phyloP scores from a whole-genome alignment of 106 monocot species.

The Dioscorea alata region DNA sequence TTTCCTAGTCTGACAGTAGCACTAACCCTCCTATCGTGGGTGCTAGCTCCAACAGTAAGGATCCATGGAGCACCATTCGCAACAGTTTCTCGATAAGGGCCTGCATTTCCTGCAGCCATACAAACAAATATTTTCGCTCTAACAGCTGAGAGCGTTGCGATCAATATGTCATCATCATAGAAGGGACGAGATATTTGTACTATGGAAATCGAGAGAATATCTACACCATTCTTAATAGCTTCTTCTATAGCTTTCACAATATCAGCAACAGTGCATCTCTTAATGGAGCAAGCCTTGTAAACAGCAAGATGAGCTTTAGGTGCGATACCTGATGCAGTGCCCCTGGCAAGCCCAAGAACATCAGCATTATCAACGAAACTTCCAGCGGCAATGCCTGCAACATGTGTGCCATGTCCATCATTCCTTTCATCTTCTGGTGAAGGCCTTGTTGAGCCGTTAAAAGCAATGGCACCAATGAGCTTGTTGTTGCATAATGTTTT shows the following conservation, averaged over 20 bases:
- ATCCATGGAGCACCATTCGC: too few species aligned
- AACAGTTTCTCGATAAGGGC: too few species aligned
- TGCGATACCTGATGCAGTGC: constrained; percentile 3
- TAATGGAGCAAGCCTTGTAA: not conserved
- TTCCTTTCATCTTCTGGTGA: too few species aligned
- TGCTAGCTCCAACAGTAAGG: too few species aligned
- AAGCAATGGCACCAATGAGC: constrained; percentile 8
- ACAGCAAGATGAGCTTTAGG: constrained; percentile 5
- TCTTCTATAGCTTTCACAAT: too few species aligned
- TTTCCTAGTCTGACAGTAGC: constrained; percentile 2
- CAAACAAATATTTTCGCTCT: not conserved
- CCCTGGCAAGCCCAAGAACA: not conserved
- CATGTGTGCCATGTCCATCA: constrained; percentile 4
- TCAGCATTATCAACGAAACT: not conserved
- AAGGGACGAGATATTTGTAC: too few species aligned
- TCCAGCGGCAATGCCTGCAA: constrained; percentile 4
- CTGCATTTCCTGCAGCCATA: too few species aligned
- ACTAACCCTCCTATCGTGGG: too few species aligned
- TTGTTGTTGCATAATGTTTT: constrained; percentile 43
- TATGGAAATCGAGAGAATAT: too few species aligned
- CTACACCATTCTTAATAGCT: too few species aligned
- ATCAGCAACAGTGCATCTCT: too few species aligned
- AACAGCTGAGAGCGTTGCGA: constrained; percentile 17
- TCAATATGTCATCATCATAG: not conserved
- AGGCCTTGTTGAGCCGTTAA: too few species aligned